These are phyloP conservation scores for Castanopsis chinensis DNA, from an alignment of 306 rosid species.

Conservation along the genomic window DNA sequence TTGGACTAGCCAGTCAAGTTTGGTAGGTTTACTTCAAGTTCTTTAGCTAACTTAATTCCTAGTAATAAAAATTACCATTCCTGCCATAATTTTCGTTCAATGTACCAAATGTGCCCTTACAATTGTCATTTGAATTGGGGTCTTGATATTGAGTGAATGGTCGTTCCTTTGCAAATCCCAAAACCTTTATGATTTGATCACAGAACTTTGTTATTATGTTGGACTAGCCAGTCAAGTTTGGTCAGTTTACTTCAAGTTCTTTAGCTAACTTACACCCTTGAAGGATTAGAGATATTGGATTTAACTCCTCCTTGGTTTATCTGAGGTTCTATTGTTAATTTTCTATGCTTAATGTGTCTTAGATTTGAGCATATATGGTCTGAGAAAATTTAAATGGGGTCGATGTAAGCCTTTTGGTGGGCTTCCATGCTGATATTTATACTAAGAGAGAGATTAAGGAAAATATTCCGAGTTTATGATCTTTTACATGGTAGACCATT, in stretches of 20 bases:
- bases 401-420: constrained; percentile 12
- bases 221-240: constrained; percentile 34
- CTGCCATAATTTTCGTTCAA: too few species aligned
- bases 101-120: too few species aligned
- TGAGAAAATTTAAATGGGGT: constrained; percentile 9
- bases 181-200: constrained; percentile 37
- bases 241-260: constrained; percentile 38
- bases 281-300: constrained; percentile 18
- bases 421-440: constrained; percentile 25
- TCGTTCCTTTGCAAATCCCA: constrained; percentile 31
- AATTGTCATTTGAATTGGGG: neutral
- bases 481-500: constrained; percentile 37
- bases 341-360: constrained; percentile 16
- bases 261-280: constrained; percentile 44
- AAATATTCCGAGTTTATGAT: constrained; percentile 2
- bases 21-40: constrained; percentile 37
- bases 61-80: too few species aligned
- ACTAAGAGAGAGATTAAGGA: neutral
- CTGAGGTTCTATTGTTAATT: neutral
- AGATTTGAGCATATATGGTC: neutral
- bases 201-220: constrained; percentile 23
- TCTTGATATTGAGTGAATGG: constrained; percentile 1
- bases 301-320: constrained; percentile 40
- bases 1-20: constrained; percentile 34
- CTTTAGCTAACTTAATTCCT: constrained; percentile 23